A percentile compares a stretch with the other conserved stretches of the same genome.
phyloP scores from a whole-genome alignment of 768 basidiomycete genomes.

The Pulveroboletus sp. region DNA sequence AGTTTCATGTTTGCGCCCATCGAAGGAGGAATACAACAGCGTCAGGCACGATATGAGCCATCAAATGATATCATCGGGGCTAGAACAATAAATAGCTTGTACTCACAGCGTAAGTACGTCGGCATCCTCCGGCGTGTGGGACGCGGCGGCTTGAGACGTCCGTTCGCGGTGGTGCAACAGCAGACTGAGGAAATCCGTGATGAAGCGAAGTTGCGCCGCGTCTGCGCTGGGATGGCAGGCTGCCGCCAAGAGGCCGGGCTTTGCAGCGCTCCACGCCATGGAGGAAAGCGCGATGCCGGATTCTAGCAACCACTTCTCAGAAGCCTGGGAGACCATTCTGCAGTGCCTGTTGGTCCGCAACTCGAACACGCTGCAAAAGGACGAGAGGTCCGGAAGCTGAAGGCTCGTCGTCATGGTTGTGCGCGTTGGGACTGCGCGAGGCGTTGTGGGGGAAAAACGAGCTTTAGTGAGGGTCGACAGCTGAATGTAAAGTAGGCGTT shows the following conservation, averaged over 20 bases:
- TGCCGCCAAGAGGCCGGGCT: constrained; percentile 52
- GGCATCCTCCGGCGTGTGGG: constrained; percentile 6
- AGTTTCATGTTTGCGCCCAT: background rate
- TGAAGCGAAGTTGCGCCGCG: constrained; percentile 49
- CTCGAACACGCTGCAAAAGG: constrained; percentile 25
- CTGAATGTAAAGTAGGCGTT: constrained; percentile 4
- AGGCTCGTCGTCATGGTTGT: constrained; percentile 22
- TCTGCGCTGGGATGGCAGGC: constrained; percentile 61
- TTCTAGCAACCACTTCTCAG: constrained; percentile 28
- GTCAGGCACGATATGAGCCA: constrained; percentile 5
- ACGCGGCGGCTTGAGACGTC: constrained; percentile 6
- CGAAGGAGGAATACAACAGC: background rate
- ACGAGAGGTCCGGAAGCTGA: constrained; percentile 29
- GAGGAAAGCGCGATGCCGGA: constrained; percentile 20
- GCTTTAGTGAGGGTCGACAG: background rate
- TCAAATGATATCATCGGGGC: constrained; percentile 9
- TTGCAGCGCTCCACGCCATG: constrained; percentile 28
- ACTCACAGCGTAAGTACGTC: constrained; percentile 25
- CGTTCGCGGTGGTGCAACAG: constrained; percentile 38
- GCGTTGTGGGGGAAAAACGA: background rate
- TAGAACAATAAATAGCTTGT: too few relatives aligned
- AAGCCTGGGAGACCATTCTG: constrained; percentile 23
- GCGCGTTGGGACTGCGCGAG: constrained; percentile 1
- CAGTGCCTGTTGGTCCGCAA: constrained; percentile 30
- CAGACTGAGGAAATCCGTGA: constrained; percentile 49